Evolutionary conservation across 2,329 filamentous ascomycete genomes (phyloP).

Genomic region (Pseudocercospora eumusae): DNA sequence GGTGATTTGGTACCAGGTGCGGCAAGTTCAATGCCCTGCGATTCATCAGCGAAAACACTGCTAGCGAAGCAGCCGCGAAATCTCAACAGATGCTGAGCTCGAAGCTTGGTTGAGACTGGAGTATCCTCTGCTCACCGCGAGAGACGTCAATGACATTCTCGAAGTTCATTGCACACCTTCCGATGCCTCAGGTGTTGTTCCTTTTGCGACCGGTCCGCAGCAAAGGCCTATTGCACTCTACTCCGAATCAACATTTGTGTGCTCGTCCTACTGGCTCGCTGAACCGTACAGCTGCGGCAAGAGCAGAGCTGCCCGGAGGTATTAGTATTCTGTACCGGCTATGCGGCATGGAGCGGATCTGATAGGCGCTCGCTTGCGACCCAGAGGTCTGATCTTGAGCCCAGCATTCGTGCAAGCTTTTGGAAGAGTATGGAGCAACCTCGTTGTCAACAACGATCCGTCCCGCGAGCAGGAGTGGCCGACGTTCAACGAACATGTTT

Average conservation of each 20-base stretch:
- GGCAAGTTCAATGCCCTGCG: constrained; percentile 44
- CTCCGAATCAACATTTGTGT: constrained; percentile 55
- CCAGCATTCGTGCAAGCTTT: constrained; percentile 39
- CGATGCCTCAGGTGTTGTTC: constrained; percentile 23
- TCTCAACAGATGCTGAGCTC: constrained; percentile 47
- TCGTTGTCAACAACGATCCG: constrained; percentile 48
- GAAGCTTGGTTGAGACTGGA: constrained; percentile 43
- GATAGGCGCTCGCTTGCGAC: constrained; percentile 39
- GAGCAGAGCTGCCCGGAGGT: constrained; percentile 38
- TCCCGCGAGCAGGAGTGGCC: constrained; percentile 35
- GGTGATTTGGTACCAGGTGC: constrained; percentile 42
- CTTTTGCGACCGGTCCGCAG: constrained; percentile 41
- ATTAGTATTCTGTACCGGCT: constrained; percentile 53
- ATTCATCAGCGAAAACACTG: constrained; percentile 49
- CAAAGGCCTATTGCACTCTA: constrained; percentile 53
- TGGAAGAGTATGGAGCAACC: constrained; percentile 50
- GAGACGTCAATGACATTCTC: constrained; percentile 44
- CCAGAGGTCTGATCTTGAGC: constrained; percentile 26
- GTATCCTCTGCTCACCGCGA: constrained; percentile 46
- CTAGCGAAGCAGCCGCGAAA: constrained; percentile 52
- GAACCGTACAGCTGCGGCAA: constrained; percentile 38
- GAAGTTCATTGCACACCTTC: constrained; percentile 41
- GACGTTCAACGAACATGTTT: constrained; percentile 45
- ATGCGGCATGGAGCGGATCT: constrained; percentile 46
- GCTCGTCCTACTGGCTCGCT: constrained; percentile 59